Conservation (phyloP, 192 early-diverging fungal genomes). For the Dissophora globulifera region DNA sequence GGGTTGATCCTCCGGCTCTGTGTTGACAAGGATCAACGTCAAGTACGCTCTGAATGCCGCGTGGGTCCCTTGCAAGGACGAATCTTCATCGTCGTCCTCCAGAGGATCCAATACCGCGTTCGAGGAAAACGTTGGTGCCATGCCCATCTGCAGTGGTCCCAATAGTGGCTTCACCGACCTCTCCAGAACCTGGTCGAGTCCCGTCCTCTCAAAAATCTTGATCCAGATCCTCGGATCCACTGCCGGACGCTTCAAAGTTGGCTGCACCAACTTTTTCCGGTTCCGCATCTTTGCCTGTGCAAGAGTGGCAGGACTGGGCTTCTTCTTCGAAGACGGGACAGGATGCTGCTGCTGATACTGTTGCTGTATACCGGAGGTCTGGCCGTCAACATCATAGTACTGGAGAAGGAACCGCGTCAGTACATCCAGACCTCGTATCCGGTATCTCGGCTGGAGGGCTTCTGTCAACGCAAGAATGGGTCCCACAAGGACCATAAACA, state of each 20-base stretch:
- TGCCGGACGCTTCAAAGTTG: not conserved
- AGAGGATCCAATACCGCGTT: not conserved
- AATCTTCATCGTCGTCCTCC: not conserved
- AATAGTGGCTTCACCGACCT: slow-evolving; percentile 16
- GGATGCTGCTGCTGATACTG: too few relatives aligned
- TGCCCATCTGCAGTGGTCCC: slow-evolving; percentile 10
- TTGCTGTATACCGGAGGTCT: not conserved
- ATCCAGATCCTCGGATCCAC: slow-evolving; percentile 39
- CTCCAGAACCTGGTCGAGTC: slow-evolving; percentile 40
- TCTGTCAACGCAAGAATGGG: slow-evolving; percentile 37
- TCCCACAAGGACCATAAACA: slow-evolving; percentile 34
- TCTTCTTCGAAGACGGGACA: too few relatives aligned
- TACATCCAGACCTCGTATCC: slow-evolving; percentile 31
- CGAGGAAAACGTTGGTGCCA: slow-evolving; percentile 11
- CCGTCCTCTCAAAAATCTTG: slow-evolving; percentile 42
- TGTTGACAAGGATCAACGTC: slow-evolving; percentile 42
- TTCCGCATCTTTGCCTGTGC: too few relatives aligned
- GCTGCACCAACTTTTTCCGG: too few relatives aligned
- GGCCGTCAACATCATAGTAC: not conserved
- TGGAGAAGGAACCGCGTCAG: slow-evolving; percentile 29
- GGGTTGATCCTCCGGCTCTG: slow-evolving; percentile 13
- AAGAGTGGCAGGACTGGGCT: too few relatives aligned
- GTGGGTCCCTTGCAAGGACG: slow-evolving; percentile 5
- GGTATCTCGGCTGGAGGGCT: slow-evolving; percentile 2
- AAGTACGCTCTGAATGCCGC: slow-evolving; percentile 43